Percentiles rank a stretch among this genome's conserved stretches.
Evolutionary conservation across 108 stramenopile species (phyloP).

Genomic region (Schizochytrium sp.): DNA sequence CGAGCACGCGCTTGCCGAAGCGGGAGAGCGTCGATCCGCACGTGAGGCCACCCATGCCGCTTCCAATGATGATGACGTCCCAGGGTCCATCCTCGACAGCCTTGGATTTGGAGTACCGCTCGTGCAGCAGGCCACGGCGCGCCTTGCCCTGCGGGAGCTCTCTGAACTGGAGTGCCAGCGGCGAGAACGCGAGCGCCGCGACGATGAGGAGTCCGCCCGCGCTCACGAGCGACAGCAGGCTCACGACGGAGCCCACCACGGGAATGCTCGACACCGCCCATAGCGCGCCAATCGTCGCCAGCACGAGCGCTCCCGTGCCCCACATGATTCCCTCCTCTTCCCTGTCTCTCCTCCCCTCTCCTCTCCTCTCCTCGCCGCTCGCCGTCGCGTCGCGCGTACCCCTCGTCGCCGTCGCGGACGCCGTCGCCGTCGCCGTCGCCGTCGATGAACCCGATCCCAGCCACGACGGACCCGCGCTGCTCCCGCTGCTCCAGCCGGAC

Average conservation of each 20-base stretch:
- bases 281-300: neutral
- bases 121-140: neutral
- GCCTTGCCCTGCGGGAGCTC: neutral
- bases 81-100: constrained; percentile 38
- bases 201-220: neutral
- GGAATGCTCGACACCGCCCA: neutral
- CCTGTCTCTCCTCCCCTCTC: no score
- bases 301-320: neutral
- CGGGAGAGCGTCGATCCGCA: constrained; percentile 66
- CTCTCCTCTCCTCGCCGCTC: no score
- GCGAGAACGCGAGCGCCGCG: neutral
- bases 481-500: no score
- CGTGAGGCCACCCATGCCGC: constrained; percentile 72
- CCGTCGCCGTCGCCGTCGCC: no score
- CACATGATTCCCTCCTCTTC: no score
- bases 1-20: constrained; percentile 51
- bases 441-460: no score
- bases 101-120: constrained; percentile 7
- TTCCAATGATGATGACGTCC: constrained; percentile 73
- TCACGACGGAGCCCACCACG: neutral
- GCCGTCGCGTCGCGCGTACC: no score
- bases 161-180: neutral
- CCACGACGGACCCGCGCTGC: no score
- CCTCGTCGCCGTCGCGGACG: no score
- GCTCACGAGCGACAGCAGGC: neutral